These are phyloP conservation scores for Escovopsis sp. DNA, from an alignment of 2,329 filamentous ascomycete species.

Conservation along the genomic window DNA sequence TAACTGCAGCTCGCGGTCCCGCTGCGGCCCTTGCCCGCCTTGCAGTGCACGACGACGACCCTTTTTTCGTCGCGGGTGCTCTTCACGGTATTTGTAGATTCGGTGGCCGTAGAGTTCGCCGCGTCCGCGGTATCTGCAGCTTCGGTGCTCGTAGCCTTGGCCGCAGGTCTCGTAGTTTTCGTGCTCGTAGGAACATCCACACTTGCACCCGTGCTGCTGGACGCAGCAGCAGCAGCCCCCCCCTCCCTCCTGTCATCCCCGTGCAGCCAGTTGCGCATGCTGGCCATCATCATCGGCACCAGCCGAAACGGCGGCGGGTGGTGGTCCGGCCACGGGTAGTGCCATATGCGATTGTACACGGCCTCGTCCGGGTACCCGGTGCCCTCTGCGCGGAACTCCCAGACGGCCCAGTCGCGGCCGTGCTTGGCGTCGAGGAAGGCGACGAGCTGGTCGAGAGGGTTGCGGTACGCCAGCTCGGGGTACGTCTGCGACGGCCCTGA, in stretches of 20 bases:
- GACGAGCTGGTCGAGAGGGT: conserved; percentile 76
- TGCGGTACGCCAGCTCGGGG: conserved; percentile 84
- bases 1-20: conserved; percentile 82
- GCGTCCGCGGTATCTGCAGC: too few relatives aligned
- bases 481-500: conserved; percentile 84
- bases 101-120: background rate
- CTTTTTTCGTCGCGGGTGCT: conserved; percentile 29
- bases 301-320: conserved; percentile 88
- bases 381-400: conserved; percentile 94
- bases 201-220: too few relatives aligned
- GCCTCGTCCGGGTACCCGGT: conserved; percentile 88
- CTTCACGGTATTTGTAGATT: conserved; percentile 6
- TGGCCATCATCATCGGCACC: conserved; percentile 76
- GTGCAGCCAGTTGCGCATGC: conserved; percentile 79
- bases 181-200: background rate
- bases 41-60: conserved; percentile 89
- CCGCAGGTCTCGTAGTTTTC: background rate
- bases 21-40: conserved; percentile 87
- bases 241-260: conserved; percentile 16
- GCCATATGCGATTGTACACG: conserved; percentile 71
- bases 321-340: conserved; percentile 95
- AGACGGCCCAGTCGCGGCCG: conserved; percentile 76
- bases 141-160: background rate
- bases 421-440: conserved; percentile 80
- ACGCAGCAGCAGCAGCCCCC: too few relatives aligned